Percentiles rank a stretch among this genome's conserved stretches.
phyloP scores from a whole-genome alignment of 352 stramenopile genomes.

The Phytopythium litorale region DNA sequence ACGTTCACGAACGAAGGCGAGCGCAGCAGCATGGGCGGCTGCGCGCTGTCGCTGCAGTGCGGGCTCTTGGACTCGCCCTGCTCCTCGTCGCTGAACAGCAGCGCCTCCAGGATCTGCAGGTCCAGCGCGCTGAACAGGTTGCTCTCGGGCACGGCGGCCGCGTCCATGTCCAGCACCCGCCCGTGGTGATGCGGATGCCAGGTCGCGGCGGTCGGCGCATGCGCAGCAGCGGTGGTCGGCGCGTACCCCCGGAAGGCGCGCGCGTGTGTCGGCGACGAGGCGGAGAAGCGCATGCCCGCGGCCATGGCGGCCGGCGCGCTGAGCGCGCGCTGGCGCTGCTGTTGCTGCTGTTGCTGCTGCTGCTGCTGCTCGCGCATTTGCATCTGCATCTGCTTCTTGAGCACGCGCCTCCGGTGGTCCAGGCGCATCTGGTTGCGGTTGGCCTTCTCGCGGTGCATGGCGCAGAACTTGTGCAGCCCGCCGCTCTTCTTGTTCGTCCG shows the following conservation, averaged over 20 bases:
- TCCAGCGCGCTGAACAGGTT: slow-evolving; percentile 41
- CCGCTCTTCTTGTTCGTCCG: slow-evolving; percentile 65
- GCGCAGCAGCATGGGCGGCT: slow-evolving; percentile 15
- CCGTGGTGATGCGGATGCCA: slow-evolving; percentile 1
- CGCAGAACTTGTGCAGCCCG: slow-evolving; percentile 69
- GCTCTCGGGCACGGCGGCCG: background rate
- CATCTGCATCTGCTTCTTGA: slow-evolving; percentile 49
- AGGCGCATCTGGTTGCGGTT: slow-evolving; percentile 76
- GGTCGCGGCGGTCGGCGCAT: background rate
- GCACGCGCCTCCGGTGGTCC: slow-evolving; percentile 48
- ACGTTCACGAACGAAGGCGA: slow-evolving; percentile 34
- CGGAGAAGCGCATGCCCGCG: slow-evolving; percentile 26
- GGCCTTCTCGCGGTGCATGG: slow-evolving; percentile 63
- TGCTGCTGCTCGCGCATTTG: slow-evolving; percentile 33
- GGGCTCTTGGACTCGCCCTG: slow-evolving; percentile 17
- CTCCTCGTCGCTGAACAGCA: slow-evolving; percentile 58
- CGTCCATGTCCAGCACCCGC: background rate
- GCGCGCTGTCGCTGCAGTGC: slow-evolving; percentile 17
- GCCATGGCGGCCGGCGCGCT: slow-evolving; percentile 18
- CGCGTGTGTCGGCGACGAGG: background rate
- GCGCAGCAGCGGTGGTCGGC: background rate
- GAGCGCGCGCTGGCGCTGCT: slow-evolving; percentile 17
- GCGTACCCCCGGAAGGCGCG: background rate
- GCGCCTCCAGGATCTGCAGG: slow-evolving; percentile 43
- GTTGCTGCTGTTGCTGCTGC: slow-evolving; percentile 17